phyloP scores from a whole-genome alignment of 257 asterid species.

The Solanum habrochaites region DNA sequence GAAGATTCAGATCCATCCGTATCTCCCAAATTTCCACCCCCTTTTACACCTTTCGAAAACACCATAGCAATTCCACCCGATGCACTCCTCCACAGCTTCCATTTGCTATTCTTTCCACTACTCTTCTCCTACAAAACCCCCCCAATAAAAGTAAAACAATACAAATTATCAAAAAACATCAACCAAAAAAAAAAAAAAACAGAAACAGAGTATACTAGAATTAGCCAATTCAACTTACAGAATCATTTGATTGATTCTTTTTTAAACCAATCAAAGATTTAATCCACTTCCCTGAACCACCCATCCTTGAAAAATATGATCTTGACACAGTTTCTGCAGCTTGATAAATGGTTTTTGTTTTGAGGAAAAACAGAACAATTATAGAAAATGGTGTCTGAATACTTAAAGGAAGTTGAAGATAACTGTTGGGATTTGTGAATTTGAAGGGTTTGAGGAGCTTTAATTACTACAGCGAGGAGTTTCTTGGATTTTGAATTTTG shows the following conservation, averaged over 20 bases:
- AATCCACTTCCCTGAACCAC: constrained; percentile 86
- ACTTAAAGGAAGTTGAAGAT: constrained; percentile 1
- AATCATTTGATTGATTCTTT: constrained; percentile 36
- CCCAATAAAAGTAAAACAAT: not conserved
- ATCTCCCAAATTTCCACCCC: constrained; percentile 23
- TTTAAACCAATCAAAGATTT: constrained; percentile 55
- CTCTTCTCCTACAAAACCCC: constrained; percentile 30
- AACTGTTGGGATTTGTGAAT: constrained; percentile 1
- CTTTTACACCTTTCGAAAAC: constrained; percentile 27
- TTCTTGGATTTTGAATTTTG: constrained; percentile 22
- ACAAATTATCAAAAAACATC: not conserved
- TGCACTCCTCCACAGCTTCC: constrained; percentile 93
- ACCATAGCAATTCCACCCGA: constrained; percentile 45
- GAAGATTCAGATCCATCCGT: constrained; percentile 44
- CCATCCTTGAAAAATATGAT: constrained; percentile 27
- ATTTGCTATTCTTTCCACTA: constrained; percentile 54
- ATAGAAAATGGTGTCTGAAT: not conserved
- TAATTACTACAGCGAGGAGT: constrained; percentile 19
- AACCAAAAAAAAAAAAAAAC: not conserved
- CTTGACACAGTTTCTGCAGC: not conserved
- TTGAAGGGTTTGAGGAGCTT: not conserved
- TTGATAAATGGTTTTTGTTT: not conserved
- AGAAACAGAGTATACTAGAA: not conserved
- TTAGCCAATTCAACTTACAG: constrained; percentile 16
- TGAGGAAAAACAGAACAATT: not conserved